Percentiles rank a stretch among this genome's conserved stretches.
Conservation (phyloP, 805 yeast genomes). For the Saturnispora silvae region DNA sequence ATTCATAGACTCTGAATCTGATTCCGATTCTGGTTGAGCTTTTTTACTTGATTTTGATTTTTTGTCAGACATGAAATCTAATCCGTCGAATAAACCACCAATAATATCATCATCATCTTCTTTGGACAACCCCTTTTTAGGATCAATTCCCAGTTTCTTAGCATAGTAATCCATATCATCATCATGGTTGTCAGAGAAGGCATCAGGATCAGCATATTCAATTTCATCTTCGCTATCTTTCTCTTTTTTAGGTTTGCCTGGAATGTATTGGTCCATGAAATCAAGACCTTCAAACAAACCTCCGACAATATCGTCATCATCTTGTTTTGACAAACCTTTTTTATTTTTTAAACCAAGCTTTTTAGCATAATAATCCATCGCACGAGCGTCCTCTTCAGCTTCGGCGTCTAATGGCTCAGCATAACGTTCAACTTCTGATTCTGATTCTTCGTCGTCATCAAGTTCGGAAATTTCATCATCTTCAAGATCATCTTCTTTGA, state of each 20-base stretch:
- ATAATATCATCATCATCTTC: constrained; percentile 64
- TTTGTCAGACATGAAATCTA: constrained; percentile 24
- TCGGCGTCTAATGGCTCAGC: neutral
- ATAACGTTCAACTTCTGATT: constrained; percentile 12
- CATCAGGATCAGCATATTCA: constrained; percentile 6
- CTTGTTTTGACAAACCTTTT: constrained; percentile 37
- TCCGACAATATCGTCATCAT: constrained; percentile 68
- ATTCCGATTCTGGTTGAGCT: constrained; percentile 6
- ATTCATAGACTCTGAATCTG: constrained; percentile 10
- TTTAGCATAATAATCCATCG: constrained; percentile 73
- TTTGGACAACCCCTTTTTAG: constrained; percentile 42
- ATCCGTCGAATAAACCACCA: constrained; percentile 73
- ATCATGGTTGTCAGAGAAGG: constrained; percentile 19
- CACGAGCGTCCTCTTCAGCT: constrained; percentile 48
- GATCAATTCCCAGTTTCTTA: constrained; percentile 60
- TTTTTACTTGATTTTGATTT: constrained; percentile 8
- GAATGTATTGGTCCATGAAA: constrained; percentile 20
- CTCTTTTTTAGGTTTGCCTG: constrained; percentile 21
- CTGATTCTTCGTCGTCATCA: constrained; percentile 8
- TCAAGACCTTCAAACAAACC: constrained; percentile 71
- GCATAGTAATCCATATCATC: constrained; percentile 77
- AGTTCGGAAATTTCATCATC: constrained; percentile 18
- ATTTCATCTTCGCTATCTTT: constrained; percentile 14
- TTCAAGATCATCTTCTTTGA: constrained; percentile 22
- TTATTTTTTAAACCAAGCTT: constrained; percentile 60